Percentiles rank a stretch among this genome's conserved stretches.
phyloP scores from a whole-genome alignment of 2,329 filamentous ascomycete species.

The Epichloe sibirici region DNA sequence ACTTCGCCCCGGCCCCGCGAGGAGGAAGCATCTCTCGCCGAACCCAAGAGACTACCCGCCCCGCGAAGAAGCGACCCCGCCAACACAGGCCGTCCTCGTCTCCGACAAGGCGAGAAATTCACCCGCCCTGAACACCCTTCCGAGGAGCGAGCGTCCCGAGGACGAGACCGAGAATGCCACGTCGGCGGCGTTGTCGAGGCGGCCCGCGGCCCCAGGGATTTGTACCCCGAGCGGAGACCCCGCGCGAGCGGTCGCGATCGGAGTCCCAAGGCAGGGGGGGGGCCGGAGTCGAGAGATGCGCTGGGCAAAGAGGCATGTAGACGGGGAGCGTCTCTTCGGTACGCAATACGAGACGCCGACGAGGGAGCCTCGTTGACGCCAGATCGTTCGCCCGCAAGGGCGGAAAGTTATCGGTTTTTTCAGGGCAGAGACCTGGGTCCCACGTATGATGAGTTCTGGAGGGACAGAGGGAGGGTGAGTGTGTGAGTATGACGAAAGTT shows the following conservation, averaged over 20 bases:
- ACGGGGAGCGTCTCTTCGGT: no score
- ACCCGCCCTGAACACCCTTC: neutral
- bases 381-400: constrained; percentile 2
- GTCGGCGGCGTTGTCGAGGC: no score
- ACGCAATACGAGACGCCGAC: no score
- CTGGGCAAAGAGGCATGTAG: no score
- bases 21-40: neutral
- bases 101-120: neutral
- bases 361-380: no score
- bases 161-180: no score
- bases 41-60: neutral
- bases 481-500: neutral
- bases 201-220: no score
- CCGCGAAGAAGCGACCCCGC: neutral
- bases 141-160: no score
- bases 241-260: no score
- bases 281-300: no score
- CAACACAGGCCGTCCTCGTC: neutral
- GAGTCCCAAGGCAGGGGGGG: no score
- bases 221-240: no score
- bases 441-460: constrained; percentile 14
- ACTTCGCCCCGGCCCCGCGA: neutral
- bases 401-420: constrained; percentile 17
- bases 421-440: constrained; percentile 14
- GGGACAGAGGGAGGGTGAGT: neutral